Base-by-base conservation (phyloP, 257 asterid genomes). In the Lithospermum erythrorhizon region DNA sequence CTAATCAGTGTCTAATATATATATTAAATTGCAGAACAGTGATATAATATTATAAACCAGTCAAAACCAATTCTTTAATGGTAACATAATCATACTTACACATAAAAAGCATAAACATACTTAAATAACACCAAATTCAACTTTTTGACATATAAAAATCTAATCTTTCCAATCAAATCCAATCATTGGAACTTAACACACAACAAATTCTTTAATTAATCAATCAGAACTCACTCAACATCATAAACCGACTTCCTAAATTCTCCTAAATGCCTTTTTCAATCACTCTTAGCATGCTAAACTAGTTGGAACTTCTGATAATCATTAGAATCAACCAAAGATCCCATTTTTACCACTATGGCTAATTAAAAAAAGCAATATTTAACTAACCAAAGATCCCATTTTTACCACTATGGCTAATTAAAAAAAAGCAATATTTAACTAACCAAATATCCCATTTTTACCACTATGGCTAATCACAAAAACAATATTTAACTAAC, bases 181-280 rank as follows among this genome's bases (percentile, higher is more conserved):
- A 85, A 85, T 88, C 84, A 83, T 88, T 80, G 77, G 86, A 65
- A 72, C 73, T 67, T 61, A 72, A 79, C 71, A 73, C 75, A 64
- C 75, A 74, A 78, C 74, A n/a, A 73, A 71, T 75, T 62, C 69
- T 55, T 66, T 76, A 78, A 65, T 69, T 60, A 72, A 75, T 75
- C 72, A 79, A 68, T 68, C 77, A 70, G 70, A 62, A 78, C 60
- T 71, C 68, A 63, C 37, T 13, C 1, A 56, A 30, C 30, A 61
- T 24, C 24, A 62, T 9, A 53, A 70, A 73, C 78, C 80, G 68
- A 78, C 79, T 81, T 78, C 77, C 62, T 56, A 75, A 72, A 55
- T 61, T 32, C 66, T 65, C 64, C 63, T 55, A 23, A 37, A 66
- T 62, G 55, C 55, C 41, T 61, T 32, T 47, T 63, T 47, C 27